Evolutionary conservation across 2,329 filamentous ascomycete species (phyloP), one percentile per base, ranked within the genome.

Genomic region (Dothistroma pini): DNA sequence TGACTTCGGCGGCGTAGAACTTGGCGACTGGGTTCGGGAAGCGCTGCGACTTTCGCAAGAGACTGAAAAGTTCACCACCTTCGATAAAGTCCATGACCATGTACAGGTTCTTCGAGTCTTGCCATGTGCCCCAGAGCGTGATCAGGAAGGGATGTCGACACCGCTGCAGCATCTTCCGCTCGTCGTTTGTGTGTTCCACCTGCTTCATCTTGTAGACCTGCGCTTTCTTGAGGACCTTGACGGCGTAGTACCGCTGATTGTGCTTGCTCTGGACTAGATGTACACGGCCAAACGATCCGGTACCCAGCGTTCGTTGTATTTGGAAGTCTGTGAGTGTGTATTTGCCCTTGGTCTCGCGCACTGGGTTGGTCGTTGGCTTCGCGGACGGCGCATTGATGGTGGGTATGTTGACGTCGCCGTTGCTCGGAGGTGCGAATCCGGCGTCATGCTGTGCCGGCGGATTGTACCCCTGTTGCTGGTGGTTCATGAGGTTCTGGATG

Each of bases 61-160:
- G 79, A 68, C 93, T 97, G 76, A 99, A 99, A 58, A 99, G 83
- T 81, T 99, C 95, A 72, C 95, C 95, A 69, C 95, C 95, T 78
- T 99, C 95, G 57, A 99, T 93, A 80, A 99, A 99, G 77, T 99
- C 95, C 95, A 99, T 99, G 71, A 99, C 95, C 95, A 99, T 99
- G 84, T 99, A 99, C 38, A 99, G 81, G 75, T 97, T 97, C 79
- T 88, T 92, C 55, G 88, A 85, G 73, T 99, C 95, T 75, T 97
- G 93, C 77, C 97, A 99, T 10, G 95, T 99, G 61, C 95, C 95
- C 95, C 95, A 99, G 47, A 99, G 82, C 1, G 95, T 99, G 74
- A 99, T 95, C 66, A 99, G 82, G 79, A 99, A 99, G 12, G 95
- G 93, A 78, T 99, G 93, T 77, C 97, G 96, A 75, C 97, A 95